Percentiles rank a stretch among this genome's conserved stretches.
Evolutionary conservation across 2,329 filamentous ascomycete species (phyloP).

Genomic region (Zalaria obscura): DNA sequence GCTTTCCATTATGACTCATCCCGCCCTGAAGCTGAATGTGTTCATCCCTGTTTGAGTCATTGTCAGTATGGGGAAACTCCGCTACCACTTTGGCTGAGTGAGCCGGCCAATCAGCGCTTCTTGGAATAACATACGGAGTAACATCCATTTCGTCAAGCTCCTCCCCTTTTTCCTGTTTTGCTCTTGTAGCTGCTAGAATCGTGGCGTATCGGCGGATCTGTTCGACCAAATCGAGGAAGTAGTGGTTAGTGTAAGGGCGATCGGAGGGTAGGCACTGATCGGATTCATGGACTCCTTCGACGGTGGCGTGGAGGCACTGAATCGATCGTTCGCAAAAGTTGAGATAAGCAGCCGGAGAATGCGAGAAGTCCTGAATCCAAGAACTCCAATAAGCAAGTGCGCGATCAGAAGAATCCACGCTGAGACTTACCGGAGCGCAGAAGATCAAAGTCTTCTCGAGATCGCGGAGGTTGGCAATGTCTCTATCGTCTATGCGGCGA

Average conservation of each 20-base stretch:
- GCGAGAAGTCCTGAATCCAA: slow-evolving; percentile 56
- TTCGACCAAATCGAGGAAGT: slow-evolving; percentile 90
- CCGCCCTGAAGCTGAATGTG: slow-evolving; percentile 72
- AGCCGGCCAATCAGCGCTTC: neutral
- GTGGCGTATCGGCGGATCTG: slow-evolving; percentile 71
- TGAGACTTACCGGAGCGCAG: slow-evolving; percentile 76
- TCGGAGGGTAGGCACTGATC: slow-evolving; percentile 77
- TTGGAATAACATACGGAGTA: slow-evolving; percentile 27
- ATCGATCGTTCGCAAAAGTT: slow-evolving; percentile 85
- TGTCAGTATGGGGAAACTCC: slow-evolving; percentile 9
- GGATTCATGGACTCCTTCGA: slow-evolving; percentile 70
- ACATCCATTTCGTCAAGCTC: slow-evolving; percentile 36
- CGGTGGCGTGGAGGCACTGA: slow-evolving; percentile 76
- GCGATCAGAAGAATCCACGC: slow-evolving; percentile 34
- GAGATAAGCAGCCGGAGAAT: slow-evolving; percentile 62
- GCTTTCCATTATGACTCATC: slow-evolving; percentile 64
- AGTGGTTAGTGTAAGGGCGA: slow-evolving; percentile 85
- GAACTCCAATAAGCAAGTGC: slow-evolving; percentile 52
- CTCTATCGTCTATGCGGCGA: slow-evolving; percentile 63
- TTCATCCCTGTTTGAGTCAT: slow-evolving; percentile 38
- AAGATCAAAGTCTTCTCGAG: slow-evolving; percentile 88
- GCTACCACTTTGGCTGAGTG: neutral
- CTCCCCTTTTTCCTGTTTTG: slow-evolving; percentile 46
- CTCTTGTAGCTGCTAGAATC: slow-evolving; percentile 63
- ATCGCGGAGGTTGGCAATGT: slow-evolving; percentile 83